Conservation (phyloP, 345 rosid species). For the Kandelia obovata region DNA sequence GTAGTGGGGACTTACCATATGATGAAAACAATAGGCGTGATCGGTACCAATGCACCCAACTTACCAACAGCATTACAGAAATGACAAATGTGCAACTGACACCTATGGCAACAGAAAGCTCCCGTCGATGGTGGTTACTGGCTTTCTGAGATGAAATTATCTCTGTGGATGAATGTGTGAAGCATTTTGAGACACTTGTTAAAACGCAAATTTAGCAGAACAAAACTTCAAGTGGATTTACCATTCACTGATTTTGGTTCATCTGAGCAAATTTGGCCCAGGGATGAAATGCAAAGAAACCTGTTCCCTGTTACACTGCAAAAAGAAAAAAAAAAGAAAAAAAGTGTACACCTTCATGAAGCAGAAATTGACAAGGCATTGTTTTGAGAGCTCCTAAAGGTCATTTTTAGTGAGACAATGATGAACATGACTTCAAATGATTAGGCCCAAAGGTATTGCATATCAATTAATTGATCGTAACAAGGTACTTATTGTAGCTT, state of each 20-base stretch:
- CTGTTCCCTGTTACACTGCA: constrained; percentile 66
- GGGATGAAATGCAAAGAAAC: constrained; percentile 58
- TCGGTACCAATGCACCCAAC: constrained; percentile 79
- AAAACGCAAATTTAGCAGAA: constrained; percentile 3
- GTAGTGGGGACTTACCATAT: constrained; percentile 42
- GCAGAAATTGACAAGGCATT: neutral
- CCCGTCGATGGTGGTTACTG: constrained; percentile 46
- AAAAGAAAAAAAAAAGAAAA: neutral
- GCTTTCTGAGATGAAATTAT: constrained; percentile 36
- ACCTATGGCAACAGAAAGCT: constrained; percentile 61
- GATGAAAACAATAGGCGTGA: constrained; percentile 54
- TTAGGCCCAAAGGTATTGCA: too few relatives aligned
- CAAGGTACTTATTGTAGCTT: too few relatives aligned
- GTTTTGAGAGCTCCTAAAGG: neutral
- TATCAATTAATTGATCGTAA: too few relatives aligned
- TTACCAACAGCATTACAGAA: constrained; percentile 60
- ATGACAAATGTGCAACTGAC: constrained; percentile 61
- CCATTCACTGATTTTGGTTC: constrained; percentile 54
- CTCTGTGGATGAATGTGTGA: constrained; percentile 33
- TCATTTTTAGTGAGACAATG: neutral
- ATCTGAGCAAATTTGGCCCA: constrained; percentile 47
- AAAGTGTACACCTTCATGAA: constrained; percentile 5
- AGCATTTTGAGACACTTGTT: constrained; percentile 7
- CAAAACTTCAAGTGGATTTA: constrained; percentile 26
- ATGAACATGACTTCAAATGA: neutral